phyloP scores from a whole-genome alignment of 2,329 filamentous ascomycete species.

The Clarireedia homoeocarpa region DNA sequence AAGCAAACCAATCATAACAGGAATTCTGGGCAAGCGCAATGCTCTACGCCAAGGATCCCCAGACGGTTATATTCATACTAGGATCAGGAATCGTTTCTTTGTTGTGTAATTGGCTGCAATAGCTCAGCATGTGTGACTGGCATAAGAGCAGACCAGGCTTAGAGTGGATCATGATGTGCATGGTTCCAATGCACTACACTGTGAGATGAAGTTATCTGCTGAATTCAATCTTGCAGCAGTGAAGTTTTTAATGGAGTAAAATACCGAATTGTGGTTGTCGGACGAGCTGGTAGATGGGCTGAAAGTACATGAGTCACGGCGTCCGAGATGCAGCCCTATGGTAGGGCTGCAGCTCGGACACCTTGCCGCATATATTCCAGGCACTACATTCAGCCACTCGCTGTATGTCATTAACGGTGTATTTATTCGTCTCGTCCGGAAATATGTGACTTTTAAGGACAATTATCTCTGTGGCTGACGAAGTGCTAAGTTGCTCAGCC shows the following conservation, averaged over 20 bases:
- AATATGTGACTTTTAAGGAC: no score
- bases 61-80: no score
- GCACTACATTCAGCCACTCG: not conserved
- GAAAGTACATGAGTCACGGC: not conserved
- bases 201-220: no score
- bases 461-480: no score
- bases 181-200: not conserved
- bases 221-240: not conserved
- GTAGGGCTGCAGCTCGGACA: conserved; percentile 5
- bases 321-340: not conserved
- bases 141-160: not conserved
- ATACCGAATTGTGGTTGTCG: not conserved
- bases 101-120: not conserved
- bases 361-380: not conserved
- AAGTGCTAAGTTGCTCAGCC: no score
- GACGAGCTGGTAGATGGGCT: not conserved
- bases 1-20: no score
- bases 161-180: not conserved
- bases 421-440: no score
- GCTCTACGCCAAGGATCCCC: no score
- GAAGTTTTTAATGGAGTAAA: not conserved
- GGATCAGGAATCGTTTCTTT: not conserved
- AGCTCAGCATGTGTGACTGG: not conserved
- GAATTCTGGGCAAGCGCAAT: no score
- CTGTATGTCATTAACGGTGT: no score